Percentiles rank a stretch among this genome's conserved stretches.
Conservation (phyloP, 208 protist genomes). For the Trypanosoma avium region DNA sequence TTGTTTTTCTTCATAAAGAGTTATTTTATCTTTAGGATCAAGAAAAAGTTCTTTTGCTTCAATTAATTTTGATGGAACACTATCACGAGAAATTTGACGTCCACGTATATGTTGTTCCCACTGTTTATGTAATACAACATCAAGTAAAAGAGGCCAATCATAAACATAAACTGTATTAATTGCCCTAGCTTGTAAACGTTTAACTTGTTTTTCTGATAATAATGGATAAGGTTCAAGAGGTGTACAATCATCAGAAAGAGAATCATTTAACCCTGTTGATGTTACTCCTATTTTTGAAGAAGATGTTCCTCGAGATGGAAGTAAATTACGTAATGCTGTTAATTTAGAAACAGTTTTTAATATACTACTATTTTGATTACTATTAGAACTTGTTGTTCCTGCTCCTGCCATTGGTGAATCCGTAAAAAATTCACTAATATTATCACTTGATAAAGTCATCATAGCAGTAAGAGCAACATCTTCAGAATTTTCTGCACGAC, state of each 20-base stretch:
- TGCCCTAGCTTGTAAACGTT: slow-evolving; percentile 82
- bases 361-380: not conserved
- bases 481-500: slow-evolving; percentile 70
- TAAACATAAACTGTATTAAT: slow-evolving; percentile 94
- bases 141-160: slow-evolving; percentile 94
- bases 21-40: slow-evolving; percentile 24
- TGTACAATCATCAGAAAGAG: slow-evolving; percentile 16
- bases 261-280: no score
- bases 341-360: slow-evolving; percentile 22
- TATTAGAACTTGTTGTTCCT: not conserved
- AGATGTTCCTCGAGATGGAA: slow-evolving; percentile 28
- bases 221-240: slow-evolving; percentile 74
- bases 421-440: slow-evolving; percentile 33
- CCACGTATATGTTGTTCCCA: slow-evolving; percentile 66
- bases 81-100: slow-evolving; percentile 27
- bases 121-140: slow-evolving; percentile 67
- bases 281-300: no score
- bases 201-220: slow-evolving; percentile 54
- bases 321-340: slow-evolving; percentile 19
- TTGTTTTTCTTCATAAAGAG: slow-evolving; percentile 31
- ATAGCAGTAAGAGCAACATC: slow-evolving; percentile 43
- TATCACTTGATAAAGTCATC: slow-evolving; percentile 30
- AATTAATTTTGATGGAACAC: slow-evolving; percentile 38
- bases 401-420: not conserved
- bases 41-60: slow-evolving; percentile 55